Conservation (phyloP, 345 rosid species). For the Passiflora organensis region DNA sequence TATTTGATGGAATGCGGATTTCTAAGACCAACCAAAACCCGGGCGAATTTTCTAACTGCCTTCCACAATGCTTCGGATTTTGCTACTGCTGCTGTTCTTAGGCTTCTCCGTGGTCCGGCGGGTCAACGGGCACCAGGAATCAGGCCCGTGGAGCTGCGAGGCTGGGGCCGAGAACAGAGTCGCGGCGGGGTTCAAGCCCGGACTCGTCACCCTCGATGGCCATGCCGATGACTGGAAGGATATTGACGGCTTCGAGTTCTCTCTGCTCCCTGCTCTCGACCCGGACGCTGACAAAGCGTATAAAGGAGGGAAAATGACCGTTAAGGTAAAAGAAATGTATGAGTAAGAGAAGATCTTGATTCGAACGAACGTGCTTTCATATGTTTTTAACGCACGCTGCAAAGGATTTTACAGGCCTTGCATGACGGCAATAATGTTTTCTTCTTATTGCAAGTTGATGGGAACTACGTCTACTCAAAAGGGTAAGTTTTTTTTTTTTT, state of each 20-base stretch:
- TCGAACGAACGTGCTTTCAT: too few species aligned
- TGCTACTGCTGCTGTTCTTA: conserved; percentile 15
- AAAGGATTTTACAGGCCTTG: conserved; percentile 56
- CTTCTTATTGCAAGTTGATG: conserved; percentile 85
- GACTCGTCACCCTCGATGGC: conserved; percentile 79
- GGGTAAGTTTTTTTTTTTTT: conserved; percentile 42
- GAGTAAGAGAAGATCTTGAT: background rate
- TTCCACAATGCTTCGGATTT: conserved; percentile 9
- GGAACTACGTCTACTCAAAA: conserved; percentile 69
- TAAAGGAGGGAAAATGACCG: conserved; percentile 65
- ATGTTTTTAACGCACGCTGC: too few species aligned
- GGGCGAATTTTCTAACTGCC: conserved; percentile 3
- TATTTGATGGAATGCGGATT: conserved; percentile 5
- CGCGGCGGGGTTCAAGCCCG: conserved; percentile 65
- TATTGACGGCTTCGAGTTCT: conserved; percentile 67
- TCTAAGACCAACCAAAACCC: background rate
- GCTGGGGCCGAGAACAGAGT: conserved; percentile 53
- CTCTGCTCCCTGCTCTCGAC: conserved; percentile 88
- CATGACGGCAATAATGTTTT: conserved; percentile 84
- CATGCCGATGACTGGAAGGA: conserved; percentile 79
- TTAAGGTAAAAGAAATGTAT: conserved; percentile 49
- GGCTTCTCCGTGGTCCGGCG: conserved; percentile 18
- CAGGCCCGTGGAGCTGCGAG: conserved; percentile 88
- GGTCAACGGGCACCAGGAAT: conserved; percentile 67
- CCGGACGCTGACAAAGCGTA: conserved; percentile 80